These are phyloP conservation scores for Arabidopsis thaliana DNA, from an alignment of 345 rosid species.

Conservation along the genomic window DNA sequence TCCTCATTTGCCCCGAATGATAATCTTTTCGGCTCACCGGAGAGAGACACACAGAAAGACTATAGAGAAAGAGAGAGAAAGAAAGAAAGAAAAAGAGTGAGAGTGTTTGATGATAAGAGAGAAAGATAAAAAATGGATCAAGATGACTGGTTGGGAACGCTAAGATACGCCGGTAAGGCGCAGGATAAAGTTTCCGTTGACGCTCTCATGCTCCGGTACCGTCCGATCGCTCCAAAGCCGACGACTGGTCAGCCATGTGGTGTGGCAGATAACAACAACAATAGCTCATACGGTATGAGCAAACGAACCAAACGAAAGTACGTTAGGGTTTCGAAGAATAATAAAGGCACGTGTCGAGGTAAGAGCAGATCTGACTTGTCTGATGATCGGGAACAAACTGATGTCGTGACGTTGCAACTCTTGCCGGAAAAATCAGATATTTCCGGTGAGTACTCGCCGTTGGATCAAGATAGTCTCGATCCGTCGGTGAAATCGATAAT, in stretches of 20 bases:
- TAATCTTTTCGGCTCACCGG: constrained; percentile 43
- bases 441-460: constrained; percentile 12
- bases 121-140: constrained; percentile 31
- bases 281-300: constrained; percentile 32
- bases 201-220: constrained; percentile 71
- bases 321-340: constrained; percentile 71
- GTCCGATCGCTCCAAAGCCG: constrained; percentile 81
- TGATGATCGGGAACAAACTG: constrained; percentile 23
- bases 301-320: constrained; percentile 72
- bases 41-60: constrained; percentile 36
- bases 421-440: constrained; percentile 53
- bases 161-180: constrained; percentile 41
- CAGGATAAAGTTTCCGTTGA: constrained; percentile 54
- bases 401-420: constrained; percentile 63
- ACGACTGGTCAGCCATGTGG: constrained; percentile 35
- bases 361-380: constrained; percentile 42
- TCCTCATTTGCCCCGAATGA: constrained; percentile 38
- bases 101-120: constrained; percentile 29
- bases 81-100: constrained; percentile 25
- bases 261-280: constrained; percentile 40
- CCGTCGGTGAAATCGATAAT: constrained; percentile 30
- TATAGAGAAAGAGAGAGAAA: constrained; percentile 33
- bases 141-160: constrained; percentile 45
- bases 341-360: constrained; percentile 43
- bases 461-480: constrained; percentile 41